Conservation (phyloP, 2,329 filamentous ascomycete species). For the Colletotrichum chrysophilum region DNA sequence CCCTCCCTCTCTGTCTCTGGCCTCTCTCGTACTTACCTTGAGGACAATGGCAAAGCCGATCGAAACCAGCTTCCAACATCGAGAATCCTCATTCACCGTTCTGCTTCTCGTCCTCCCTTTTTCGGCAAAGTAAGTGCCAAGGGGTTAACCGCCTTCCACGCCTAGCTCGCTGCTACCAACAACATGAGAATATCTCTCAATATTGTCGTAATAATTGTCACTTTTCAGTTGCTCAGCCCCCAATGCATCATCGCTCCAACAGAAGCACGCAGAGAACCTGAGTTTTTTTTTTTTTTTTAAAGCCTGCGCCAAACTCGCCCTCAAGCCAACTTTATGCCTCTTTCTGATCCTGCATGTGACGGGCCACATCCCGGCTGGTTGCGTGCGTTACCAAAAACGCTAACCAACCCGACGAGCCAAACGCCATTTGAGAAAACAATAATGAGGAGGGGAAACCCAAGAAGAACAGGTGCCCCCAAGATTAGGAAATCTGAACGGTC, state of each 20-base stretch:
- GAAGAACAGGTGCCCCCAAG: neutral
- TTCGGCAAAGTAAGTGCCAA: neutral
- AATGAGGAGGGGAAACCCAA: neutral
- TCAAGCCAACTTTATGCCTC: conserved; percentile 1
- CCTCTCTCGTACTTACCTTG: neutral
- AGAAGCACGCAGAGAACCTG: neutral
- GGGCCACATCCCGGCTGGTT: conserved; percentile 14
- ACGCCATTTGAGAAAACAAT: neutral
- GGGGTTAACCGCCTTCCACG: neutral
- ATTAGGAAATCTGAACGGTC: neutral
- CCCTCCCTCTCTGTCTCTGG: neutral
- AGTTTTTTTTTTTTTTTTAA: neutral
- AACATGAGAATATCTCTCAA: neutral
- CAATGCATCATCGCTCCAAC: neutral
- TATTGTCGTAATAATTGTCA: neutral
- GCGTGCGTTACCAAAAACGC: conserved; percentile 10
- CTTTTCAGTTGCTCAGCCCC: neutral
- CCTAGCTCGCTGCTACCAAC: neutral
- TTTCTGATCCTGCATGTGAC: conserved; percentile 16
- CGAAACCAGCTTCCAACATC: neutral
- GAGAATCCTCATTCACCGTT: neutral
- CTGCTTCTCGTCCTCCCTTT: neutral
- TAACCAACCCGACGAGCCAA: neutral
- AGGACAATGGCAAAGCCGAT: neutral
- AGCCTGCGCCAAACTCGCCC: conserved; percentile 1